Base-by-base conservation (phyloP, 805 yeast genomes). In the Blastobotrys attinorum region DNA sequence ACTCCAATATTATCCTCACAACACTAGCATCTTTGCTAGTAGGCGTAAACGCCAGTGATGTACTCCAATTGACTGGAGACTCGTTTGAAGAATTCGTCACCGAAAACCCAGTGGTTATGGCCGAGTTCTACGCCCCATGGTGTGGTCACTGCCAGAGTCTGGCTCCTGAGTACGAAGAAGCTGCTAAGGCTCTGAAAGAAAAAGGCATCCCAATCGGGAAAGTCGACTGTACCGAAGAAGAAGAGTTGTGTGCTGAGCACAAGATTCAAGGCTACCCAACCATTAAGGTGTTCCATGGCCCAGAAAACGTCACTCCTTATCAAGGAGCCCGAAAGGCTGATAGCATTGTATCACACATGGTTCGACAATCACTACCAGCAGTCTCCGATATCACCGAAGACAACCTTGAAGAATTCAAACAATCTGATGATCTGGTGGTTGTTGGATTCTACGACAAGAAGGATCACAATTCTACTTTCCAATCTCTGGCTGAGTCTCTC, bases 51-150 rank as follows among this genome's bases (percentile, higher is more conserved):
- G 86, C 83, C 59, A 83, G 95, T 36, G 92, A 89, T 27, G 97
- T 90, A 39, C 86, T 86, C 53, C 79, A 83, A 62, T 75, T 90
- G 51, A 76, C 83, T 31, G 66, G 79, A 17, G 79, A 72, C 31
- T 74, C 73, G 47, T 90, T 85, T 62, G 74, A 75, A 45, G 63
- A 71, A 13, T 86, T 84, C 64, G 65, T 90, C 51, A 65, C 68
- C 39, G 77, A 73, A 44, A 83, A 89, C 69, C 83, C 87, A 29
- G 71, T 89, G 53, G 94, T 50, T 7, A 65, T 88, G 16, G 88
- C 87, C 22, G 88, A 88, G 66, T 89, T 89, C 63, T 89, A 83
- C 62, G 97, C 97, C 3, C 96, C 97, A 31, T 89, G 97, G 97
- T 90, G 98, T 68, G 96, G 97, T 3, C 87, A 90, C 63, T 90